These are phyloP conservation scores for Trichosanthes truncata DNA, from an alignment of 306 rosid species.

Conservation along the genomic window DNA sequence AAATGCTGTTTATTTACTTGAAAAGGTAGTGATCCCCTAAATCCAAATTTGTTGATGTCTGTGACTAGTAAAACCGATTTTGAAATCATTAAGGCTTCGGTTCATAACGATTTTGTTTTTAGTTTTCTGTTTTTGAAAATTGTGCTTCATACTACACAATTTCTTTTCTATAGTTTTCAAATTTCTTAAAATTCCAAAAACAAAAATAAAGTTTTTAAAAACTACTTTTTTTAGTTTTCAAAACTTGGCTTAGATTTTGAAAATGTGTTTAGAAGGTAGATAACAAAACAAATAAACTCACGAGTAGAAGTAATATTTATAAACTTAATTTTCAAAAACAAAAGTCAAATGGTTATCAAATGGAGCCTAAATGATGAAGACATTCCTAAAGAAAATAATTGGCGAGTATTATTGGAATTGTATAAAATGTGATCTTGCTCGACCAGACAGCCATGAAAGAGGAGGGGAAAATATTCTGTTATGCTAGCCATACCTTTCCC, in stretches of 20 bases:
- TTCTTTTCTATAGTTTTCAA: background rate
- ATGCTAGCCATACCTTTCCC: constrained; percentile 58
- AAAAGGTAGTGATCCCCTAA: background rate
- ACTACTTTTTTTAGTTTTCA: background rate
- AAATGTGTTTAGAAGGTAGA: background rate
- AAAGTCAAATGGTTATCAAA: background rate
- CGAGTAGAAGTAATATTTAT: background rate
- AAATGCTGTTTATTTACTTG: constrained; percentile 13
- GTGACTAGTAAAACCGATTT: background rate
- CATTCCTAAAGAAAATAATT: background rate
- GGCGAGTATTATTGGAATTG: background rate
- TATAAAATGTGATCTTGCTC: background rate
- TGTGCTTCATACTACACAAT: background rate
- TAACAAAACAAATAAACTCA: background rate
- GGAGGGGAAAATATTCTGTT: too few relatives aligned
- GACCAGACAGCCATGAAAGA: background rate
- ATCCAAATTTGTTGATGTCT: background rate
- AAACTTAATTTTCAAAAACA: background rate
- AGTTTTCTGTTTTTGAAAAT: background rate
- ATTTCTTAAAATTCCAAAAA: background rate
- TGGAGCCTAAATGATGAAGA: background rate
- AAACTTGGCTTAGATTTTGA: background rate
- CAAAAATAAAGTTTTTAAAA: background rate
- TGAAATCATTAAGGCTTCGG: too few relatives aligned
- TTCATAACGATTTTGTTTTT: background rate